Base-by-base conservation (phyloP, 192 early-diverging fungal species). In the Mycoemilia scoparia region DNA sequence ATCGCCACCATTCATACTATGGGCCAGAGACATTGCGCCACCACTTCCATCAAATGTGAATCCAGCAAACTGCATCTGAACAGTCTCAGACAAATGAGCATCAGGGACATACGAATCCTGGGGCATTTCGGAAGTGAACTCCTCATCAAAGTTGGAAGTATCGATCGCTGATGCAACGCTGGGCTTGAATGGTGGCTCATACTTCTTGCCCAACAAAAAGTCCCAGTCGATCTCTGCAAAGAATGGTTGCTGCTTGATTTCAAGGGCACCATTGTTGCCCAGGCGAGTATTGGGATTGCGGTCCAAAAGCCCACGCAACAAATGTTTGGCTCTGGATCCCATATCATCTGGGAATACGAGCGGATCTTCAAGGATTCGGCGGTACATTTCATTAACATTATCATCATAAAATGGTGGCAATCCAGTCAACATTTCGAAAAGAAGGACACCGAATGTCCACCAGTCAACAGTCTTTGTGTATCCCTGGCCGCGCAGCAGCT, bases 131-230 rank as follows among this genome's bases (percentile, higher is more conserved):
- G 80, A 77, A 5, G 92, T 96, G 44, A 96, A 96, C 59, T 91
- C 89, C 39, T 86, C 81, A 48, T 96, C 91, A 76, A 96, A 96
- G 59, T 96, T 96, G 52, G 86, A 85, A 8, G 89, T 95, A 49
- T 96, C 91, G 29, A 72, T 73, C 3, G 85, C 82, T 21, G 77
- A 83, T 11, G 67, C 74, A 3, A 92, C 88, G 31, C 75, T 77
- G 13, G 88, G 88, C 54, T 89, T 87, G 69, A 88, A 92, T 9
- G 83, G 84, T 24, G 91, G 89, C 34, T 81, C 72, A 43, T 89
- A 71, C 58, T 91, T 87, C 54, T 89, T 86, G 24, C 74, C 74
- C 38, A 82, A 74, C n/a, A 96, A 63, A 30, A 70, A 73, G 21
- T 71, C 58, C 87, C 89, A 96, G 62, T 90, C 78, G 22, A 92